Conservation (phyloP, 768 basidiomycete species). For the Kwoniella heveanensis region DNA sequence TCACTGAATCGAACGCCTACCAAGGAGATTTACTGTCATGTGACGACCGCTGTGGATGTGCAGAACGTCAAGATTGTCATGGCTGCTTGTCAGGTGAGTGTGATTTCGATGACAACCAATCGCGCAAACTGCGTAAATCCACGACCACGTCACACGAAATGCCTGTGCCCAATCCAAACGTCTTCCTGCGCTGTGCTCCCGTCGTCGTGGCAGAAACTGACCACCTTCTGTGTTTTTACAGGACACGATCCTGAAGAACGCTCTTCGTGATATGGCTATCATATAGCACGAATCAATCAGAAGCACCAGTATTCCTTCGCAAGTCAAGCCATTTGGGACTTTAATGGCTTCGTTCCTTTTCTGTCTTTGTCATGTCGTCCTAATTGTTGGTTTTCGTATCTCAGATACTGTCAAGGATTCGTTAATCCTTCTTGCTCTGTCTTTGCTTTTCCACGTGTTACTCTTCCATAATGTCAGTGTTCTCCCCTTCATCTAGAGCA, state of each 20-base stretch:
- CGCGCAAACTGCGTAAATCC: too few species aligned
- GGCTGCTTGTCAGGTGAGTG: conserved; percentile 71
- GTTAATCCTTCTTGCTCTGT: neutral
- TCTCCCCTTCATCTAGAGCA: too few species aligned
- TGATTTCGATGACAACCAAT: too few species aligned
- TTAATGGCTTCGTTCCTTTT: too few species aligned
- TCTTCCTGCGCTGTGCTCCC: neutral
- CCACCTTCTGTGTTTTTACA: neutral
- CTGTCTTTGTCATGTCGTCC: too few species aligned
- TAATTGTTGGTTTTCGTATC: too few species aligned
- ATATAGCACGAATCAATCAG: conserved; percentile 29
- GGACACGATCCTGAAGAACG: conserved; percentile 29
- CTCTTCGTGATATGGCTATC: conserved; percentile 44
- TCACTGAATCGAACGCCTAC: conserved; percentile 77
- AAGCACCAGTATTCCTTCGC: too few species aligned
- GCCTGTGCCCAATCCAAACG: too few species aligned
- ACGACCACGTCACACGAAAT: neutral
- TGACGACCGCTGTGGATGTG: conserved; percentile 63
- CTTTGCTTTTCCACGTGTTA: too few species aligned
- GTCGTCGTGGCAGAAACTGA: neutral
- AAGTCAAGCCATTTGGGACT: too few species aligned
- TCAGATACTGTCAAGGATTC: too few species aligned
- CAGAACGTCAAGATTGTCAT: conserved; percentile 85
- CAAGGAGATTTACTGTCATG: conserved; percentile 76
- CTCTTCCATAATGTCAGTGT: too few species aligned